Evolutionary conservation across 1,284 basidiomycete genomes (phyloP), one percentile per base, ranked within the genome.

Genomic region (Xerocomus minutiporus): DNA sequence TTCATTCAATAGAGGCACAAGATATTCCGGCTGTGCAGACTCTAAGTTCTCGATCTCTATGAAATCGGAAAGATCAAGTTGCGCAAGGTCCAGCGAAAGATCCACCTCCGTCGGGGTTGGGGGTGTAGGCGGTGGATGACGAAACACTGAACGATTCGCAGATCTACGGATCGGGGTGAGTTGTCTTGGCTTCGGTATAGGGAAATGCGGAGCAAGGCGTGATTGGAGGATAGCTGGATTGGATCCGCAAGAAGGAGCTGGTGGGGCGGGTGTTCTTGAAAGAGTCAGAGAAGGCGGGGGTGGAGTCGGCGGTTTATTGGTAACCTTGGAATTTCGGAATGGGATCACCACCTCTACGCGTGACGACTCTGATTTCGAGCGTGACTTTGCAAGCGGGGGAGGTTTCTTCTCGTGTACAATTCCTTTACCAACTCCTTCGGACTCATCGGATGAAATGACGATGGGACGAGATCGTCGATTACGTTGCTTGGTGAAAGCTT

Each of bases 101-200:
- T 85, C 82, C 11, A 76, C 63, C 41, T 84, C 80, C 5, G 70
- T 67, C 4, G 66, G 66, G 1, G 72, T 72, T 15, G 77, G 74
- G 9, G 82, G 80, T 15, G 82, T 48, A 73, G 76, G 46, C 67
- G 76, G 42, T 69, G 75, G 49, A 15, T 38, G 59, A 38, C 68
- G 73, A 35, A 76, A 75, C 55, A 70, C 64, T n/a, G 73, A 61
- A 26, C 71, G 70, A 31, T 69, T 71, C 3, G 66, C 57, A 45
- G 66, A 62, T 28, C 71, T 69, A n/a, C 80, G 78, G 50, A 87
- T 83, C 8, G 86, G 86, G 5, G 86, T 88, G n/a, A 87, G 73
- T 58, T 76, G 78, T 23, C 83, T 79, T 13, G 74, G 62, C 56
- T 76, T 81, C 29, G 69, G 55, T 46, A 66, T 50, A 44, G 75